Evolutionary conservation across 768 basidiomycete genomes (phyloP).

Genomic region (Gloeostereum incarnatum): DNA sequence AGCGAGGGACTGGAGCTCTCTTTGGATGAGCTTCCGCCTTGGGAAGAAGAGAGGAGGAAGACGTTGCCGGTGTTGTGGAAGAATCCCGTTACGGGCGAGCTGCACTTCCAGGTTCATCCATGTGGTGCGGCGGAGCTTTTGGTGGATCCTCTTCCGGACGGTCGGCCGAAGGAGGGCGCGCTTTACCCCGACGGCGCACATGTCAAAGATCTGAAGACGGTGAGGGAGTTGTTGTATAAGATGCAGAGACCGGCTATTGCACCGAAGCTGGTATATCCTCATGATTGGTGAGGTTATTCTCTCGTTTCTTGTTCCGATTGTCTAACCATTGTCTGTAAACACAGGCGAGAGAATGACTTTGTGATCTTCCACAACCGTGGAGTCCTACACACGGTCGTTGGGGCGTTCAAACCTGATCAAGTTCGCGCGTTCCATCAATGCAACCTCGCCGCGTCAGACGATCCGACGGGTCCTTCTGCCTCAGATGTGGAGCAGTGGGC

Average conservation of each 20-base stretch:
- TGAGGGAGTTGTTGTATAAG: conserved; percentile 68
- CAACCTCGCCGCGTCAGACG: conserved; percentile 45
- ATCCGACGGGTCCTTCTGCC: conserved; percentile 34
- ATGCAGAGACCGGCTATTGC: conserved; percentile 89
- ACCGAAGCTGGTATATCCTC: conserved; percentile 34
- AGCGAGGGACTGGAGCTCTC: conserved; percentile 66
- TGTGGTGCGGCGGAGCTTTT: conserved; percentile 61
- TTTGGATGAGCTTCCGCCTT: conserved; percentile 62
- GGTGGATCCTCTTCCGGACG: conserved; percentile 64
- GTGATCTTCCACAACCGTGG: conserved; percentile 72
- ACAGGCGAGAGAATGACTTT: conserved; percentile 44
- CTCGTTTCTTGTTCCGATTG: conserved; percentile 75
- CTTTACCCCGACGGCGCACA: conserved; percentile 80
- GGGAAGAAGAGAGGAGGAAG: conserved; percentile 74
- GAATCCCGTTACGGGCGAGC: conserved; percentile 73
- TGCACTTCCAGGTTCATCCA: conserved; percentile 90
- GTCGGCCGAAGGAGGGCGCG: conserved; percentile 46
- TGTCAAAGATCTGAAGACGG: conserved; percentile 62
- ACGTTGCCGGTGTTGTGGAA: conserved; percentile 75
- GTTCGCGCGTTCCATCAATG: conserved; percentile 46
- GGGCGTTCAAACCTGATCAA: conserved; percentile 43
- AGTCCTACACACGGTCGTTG: conserved; percentile 53
- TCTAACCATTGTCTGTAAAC: conserved; percentile 31
- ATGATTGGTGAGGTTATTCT: conserved; percentile 13
- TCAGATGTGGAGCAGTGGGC: conserved; percentile 36